Base-by-base conservation (phyloP, 345 rosid genomes). In the Ricinus communis region DNA sequence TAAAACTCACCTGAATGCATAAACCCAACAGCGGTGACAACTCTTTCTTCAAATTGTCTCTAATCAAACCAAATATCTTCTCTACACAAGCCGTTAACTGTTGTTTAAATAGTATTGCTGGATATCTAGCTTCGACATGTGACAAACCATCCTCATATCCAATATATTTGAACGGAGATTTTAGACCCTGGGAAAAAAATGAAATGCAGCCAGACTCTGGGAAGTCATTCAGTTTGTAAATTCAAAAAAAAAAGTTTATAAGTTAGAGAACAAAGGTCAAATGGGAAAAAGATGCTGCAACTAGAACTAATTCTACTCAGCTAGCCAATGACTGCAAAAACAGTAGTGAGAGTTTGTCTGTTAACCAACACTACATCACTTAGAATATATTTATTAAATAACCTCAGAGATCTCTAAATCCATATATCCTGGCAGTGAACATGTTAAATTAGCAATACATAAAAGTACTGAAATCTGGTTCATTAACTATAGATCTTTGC, bases 61-160 rank as follows among this genome's bases (percentile, higher is more conserved):
- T 92, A 71, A 94, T 90, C 81, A 94, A 77, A 71, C 99, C 99
- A 85, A 91, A 94, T 18, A 94, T 91, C 87, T 94, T 94, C 87
- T 94, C 99, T 62, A 94, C 97, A 79, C 96, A 94, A 76, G 99
- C 93, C 61, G 97, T 94, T 65, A 94, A 76, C 72, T 94, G 99
- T 83, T 94, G 99, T 76, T 94, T 94, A 70, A 94, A 94, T 56
- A 94, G 79, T 65, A 92, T 84, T 14, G 97, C 97, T 31, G 99
- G 99, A 79, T 87, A 94, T 87, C 96, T 92, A 72, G 99, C 97
- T 80, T 94, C 99, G 74, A 90, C 79, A 71, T 86, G 95, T n/a
- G 93, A 79, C 67, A 76, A 57, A 61, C 92, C 88, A 87, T 88
- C 92, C 5, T 90, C 98, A 76, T 78, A 77, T 69, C 91, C 96